Percentiles rank a stretch among this genome's conserved stretches.
Evolutionary conservation across 129 eudicot genomes (phyloP).

Genomic region (Logfia minima): DNA sequence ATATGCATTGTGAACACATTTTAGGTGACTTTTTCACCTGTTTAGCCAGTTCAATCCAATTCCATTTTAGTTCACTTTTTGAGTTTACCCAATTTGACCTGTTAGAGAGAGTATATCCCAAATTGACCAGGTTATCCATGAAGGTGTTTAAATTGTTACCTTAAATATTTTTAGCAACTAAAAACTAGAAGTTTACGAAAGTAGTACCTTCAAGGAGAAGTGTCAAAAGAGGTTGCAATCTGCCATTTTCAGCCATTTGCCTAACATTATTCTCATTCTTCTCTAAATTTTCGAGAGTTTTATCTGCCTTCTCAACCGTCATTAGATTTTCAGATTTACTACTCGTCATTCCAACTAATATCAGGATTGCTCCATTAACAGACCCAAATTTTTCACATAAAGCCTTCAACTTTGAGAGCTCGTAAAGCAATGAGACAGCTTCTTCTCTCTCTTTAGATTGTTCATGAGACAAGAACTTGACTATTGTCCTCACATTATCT

Average conservation of each 20-base stretch:
- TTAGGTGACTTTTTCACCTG: too few species aligned
- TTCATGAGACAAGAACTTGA: slow-evolving; percentile 75
- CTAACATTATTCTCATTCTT: slow-evolving; percentile 74
- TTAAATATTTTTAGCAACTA: neutral
- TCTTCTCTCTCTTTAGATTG: slow-evolving; percentile 89
- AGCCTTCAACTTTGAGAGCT: slow-evolving; percentile 74
- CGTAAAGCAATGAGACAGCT: slow-evolving; percentile 77
- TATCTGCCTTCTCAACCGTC: slow-evolving; percentile 79
- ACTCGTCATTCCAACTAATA: slow-evolving; percentile 91
- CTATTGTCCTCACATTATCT: slow-evolving; percentile 84
- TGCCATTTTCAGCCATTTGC: slow-evolving; percentile 90
- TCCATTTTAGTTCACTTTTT: too few species aligned
- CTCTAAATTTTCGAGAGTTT: slow-evolving; percentile 72
- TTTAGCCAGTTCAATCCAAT: too few species aligned
- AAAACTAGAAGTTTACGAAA: neutral
- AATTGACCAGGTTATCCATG: too few species aligned
- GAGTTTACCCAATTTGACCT: too few species aligned
- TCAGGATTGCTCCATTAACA: slow-evolving; percentile 80
- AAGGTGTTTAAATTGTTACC: too few species aligned
- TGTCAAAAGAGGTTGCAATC: slow-evolving; percentile 80
- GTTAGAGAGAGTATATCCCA: too few species aligned
- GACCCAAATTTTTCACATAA: slow-evolving; percentile 84
- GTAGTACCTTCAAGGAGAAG: slow-evolving; percentile 77
- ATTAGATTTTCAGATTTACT: slow-evolving; percentile 74
- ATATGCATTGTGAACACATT: too few species aligned